These are phyloP conservation scores for Lipomyces anomalus DNA, from an alignment of 805 yeast species.

Conservation along the genomic window DNA sequence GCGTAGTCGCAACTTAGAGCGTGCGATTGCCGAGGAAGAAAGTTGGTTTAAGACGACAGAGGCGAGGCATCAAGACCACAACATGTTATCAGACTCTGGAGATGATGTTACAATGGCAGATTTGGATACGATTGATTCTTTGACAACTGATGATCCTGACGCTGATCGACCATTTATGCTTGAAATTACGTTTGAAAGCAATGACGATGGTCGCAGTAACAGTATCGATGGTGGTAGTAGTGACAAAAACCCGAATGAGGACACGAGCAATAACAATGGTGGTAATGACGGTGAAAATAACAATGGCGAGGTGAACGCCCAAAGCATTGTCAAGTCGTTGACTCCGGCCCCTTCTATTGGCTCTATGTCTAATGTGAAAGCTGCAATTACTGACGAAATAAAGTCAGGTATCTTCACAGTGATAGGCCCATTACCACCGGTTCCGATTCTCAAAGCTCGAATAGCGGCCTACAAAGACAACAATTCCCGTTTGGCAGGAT, in stretches of 20 bases:
- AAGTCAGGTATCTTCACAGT: not conserved
- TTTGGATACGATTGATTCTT: conserved; percentile 12
- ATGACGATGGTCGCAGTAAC: not conserved
- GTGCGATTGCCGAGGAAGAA: conserved; percentile 61
- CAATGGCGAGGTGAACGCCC: not conserved
- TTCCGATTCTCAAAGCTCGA: conserved; percentile 61
- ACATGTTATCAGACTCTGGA: not conserved
- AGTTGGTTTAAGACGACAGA: not conserved
- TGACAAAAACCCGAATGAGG: not conserved
- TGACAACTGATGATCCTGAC: conserved; percentile 45
- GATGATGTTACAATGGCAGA: conserved; percentile 22
- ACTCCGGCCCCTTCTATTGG: not conserved
- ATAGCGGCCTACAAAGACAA: conserved; percentile 74
- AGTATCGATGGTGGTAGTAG: not conserved
- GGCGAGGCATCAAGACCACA: not conserved
- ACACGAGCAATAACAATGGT: not conserved
- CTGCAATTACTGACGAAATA: not conserved
- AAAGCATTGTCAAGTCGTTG: not conserved
- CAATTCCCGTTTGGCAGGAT: conserved; percentile 48
- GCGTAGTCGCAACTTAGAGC: conserved; percentile 52
- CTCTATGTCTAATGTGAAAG: not conserved
- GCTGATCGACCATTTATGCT: conserved; percentile 91
- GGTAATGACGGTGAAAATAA: not conserved
- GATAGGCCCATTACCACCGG: conserved; percentile 40
- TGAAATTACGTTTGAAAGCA: conserved; percentile 38